Evolutionary conservation across 257 asterid genomes (phyloP).

Genomic region (Buddleja alternifolia): DNA sequence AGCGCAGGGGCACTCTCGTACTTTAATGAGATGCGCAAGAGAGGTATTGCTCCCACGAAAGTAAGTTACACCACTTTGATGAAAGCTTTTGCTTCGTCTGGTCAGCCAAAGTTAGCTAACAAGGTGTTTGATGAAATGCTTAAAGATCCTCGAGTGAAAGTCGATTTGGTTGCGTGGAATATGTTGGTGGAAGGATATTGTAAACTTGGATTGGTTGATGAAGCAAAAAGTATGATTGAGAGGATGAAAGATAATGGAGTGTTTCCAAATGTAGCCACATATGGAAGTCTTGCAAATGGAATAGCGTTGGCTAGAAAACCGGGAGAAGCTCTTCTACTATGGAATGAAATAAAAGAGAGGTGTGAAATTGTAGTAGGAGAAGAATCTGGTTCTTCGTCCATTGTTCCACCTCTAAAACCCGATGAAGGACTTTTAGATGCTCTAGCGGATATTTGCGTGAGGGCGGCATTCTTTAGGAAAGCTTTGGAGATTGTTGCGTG

Average conservation of each 20-base stretch:
- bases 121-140: slow-evolving; percentile 92
- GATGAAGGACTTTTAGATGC: slow-evolving; percentile 92
- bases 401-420: slow-evolving; percentile 59
- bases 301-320: slow-evolving; percentile 89
- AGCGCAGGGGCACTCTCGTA: slow-evolving; percentile 81
- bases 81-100: slow-evolving; percentile 91
- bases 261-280: slow-evolving; percentile 77
- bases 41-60: slow-evolving; percentile 91
- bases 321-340: slow-evolving; percentile 89
- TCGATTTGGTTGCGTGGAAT: slow-evolving; percentile 93
- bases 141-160: slow-evolving; percentile 84
- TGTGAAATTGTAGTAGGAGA: slow-evolving; percentile 45
- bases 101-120: slow-evolving; percentile 80
- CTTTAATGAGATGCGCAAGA: slow-evolving; percentile 92
- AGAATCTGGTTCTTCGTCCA: slow-evolving; percentile 34
- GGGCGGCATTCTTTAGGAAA: slow-evolving; percentile 92
- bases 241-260: slow-evolving; percentile 75
- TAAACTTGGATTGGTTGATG: slow-evolving; percentile 72
- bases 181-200: slow-evolving; percentile 90
- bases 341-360: slow-evolving; percentile 91
- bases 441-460: slow-evolving; percentile 87
- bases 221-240: slow-evolving; percentile 65
- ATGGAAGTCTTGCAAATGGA: slow-evolving; percentile 90
- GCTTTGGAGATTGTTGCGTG: slow-evolving; percentile 94
- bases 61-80: slow-evolving; percentile 93